Conservation (phyloP, 495 filamentous ascomycete genomes). For the Aspergillus wentii region DNA sequence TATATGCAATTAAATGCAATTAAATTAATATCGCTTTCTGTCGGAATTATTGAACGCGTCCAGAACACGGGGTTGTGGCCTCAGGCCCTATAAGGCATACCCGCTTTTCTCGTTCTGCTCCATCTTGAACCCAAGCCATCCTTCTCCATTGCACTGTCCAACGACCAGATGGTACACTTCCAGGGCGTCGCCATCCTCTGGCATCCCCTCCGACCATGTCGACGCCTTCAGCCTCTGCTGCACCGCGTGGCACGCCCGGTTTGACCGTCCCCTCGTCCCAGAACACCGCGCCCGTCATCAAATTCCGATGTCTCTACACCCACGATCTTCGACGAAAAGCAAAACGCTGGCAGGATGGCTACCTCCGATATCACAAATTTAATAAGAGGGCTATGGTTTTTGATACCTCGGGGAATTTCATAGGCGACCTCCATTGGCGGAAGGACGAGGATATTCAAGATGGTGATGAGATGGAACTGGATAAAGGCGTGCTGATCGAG, state of each 20-base stretch:
- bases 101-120: not conserved
- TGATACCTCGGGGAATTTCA: conserved; percentile 70
- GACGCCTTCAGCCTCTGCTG: conserved; percentile 17
- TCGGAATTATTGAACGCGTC: no score
- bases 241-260: conserved; percentile 21
- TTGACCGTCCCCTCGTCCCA: conserved; percentile 38
- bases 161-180: conserved; percentile 10
- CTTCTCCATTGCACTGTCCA: not conserved
- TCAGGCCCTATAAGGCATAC: no score
- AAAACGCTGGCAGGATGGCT: conserved; percentile 92
- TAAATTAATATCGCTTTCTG: no score
- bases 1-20: no score
- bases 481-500: conserved; percentile 72
- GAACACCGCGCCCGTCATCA: conserved; percentile 70
- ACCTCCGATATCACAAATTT: conserved; percentile 81
- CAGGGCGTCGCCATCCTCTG: conserved; percentile 6
- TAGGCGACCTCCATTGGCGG: conserved; percentile 83
- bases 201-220: conserved; percentile 26
- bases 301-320: conserved; percentile 81
- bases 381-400: conserved; percentile 92
- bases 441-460: conserved; percentile 58
- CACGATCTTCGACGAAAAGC: conserved; percentile 78
- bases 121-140: not conserved
- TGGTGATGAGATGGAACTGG: conserved; percentile 78
- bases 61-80: no score